Evolutionary conservation across 495 filamentous ascomycete species (phyloP).

Genomic region (Xylaria sp.): DNA sequence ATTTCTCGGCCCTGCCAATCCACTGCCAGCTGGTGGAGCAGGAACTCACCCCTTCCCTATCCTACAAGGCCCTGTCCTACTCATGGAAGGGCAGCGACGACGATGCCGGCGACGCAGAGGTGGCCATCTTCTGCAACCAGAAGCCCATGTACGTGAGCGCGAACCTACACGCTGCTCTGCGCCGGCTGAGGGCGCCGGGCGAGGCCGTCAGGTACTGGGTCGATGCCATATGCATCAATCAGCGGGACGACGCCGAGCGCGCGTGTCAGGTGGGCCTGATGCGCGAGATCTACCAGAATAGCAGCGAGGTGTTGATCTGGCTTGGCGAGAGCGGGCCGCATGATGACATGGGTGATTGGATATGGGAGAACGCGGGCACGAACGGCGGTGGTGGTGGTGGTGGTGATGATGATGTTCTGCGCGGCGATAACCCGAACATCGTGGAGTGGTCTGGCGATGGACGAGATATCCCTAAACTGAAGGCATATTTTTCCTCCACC

Average conservation of each 20-base stretch:
- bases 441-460: slow-evolving; percentile 28
- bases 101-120: slow-evolving; percentile 3
- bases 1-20: slow-evolving; percentile 8
- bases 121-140: slow-evolving; percentile 25
- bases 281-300: slow-evolving; percentile 31
- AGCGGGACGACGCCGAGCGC: slow-evolving; percentile 32
- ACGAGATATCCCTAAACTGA: slow-evolving; percentile 22
- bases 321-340: slow-evolving; percentile 27
- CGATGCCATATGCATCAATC: slow-evolving; percentile 38
- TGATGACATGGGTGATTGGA: slow-evolving; percentile 27
- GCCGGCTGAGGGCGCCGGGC: slow-evolving; percentile 16
- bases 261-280: slow-evolving; percentile 33
- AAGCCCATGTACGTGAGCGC: slow-evolving; percentile 21
- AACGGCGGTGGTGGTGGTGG: too few species aligned
- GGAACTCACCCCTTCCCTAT: slow-evolving; percentile 1
- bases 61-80: slow-evolving; percentile 34
- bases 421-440: slow-evolving; percentile 7
- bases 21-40: slow-evolving; percentile 11
- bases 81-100: slow-evolving; percentile 26
- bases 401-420: neutral
- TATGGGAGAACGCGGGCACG: slow-evolving; percentile 5
- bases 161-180: slow-evolving; percentile 31
- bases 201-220: slow-evolving; percentile 29
- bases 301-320: slow-evolving; percentile 31
- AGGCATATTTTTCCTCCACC: slow-evolving; percentile 23